Evolutionary conservation across 139 green algal genomes (phyloP).

Genomic region (Coelastrella sp.): DNA sequence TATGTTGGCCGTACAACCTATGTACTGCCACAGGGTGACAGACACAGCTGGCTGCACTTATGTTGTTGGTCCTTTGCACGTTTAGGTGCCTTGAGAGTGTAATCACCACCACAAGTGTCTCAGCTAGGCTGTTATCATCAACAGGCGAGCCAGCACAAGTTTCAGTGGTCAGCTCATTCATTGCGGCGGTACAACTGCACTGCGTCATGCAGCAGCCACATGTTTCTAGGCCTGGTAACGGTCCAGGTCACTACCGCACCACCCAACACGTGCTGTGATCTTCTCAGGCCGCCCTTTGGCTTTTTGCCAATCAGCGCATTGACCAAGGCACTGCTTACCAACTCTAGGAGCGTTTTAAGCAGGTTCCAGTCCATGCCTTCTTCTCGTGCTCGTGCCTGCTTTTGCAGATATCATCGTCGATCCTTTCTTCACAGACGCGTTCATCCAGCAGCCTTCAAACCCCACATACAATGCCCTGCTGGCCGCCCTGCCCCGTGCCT

Average conservation of each 20-base stretch:
- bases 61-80: neutral
- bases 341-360: neutral
- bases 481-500: neutral
- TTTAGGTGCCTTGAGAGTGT: too few relatives aligned
- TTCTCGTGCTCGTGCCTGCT: neutral
- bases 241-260: too few relatives aligned
- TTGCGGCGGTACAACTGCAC: too few relatives aligned
- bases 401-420: conserved; percentile 42
- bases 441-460: conserved; percentile 38
- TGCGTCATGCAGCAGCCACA: too few relatives aligned
- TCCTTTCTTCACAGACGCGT: conserved; percentile 36
- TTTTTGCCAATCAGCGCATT: too few relatives aligned
- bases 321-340: neutral
- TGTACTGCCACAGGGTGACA: neutral
- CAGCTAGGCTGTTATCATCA: too few relatives aligned
- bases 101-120: too few relatives aligned
- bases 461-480: conserved; percentile 19
- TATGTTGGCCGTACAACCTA: neutral
- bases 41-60: neutral
- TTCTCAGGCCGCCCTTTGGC: too few relatives aligned
- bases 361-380: neutral
- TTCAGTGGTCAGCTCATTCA: too few relatives aligned
- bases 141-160: too few relatives aligned
- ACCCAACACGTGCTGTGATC: too few relatives aligned
- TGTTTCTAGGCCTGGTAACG: too few relatives aligned